These are phyloP conservation scores for Juglanconis juglandina DNA, from an alignment of 2,329 filamentous ascomycete genomes.

Conservation along the genomic window DNA sequence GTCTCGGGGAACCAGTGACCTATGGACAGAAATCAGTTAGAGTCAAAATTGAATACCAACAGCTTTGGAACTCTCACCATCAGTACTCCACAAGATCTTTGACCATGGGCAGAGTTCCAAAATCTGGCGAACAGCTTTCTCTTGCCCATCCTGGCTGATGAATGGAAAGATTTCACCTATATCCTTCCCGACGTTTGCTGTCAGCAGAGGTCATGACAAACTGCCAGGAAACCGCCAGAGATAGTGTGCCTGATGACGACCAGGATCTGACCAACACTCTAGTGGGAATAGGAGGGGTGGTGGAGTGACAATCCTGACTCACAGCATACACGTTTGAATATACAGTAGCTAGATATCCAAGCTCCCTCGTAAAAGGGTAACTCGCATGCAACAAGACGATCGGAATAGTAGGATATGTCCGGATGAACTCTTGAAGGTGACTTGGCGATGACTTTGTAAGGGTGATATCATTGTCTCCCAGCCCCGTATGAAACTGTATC, in stretches of 20 bases:
- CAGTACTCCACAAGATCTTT: conserved; percentile 77
- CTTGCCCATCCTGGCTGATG: conserved; percentile 72
- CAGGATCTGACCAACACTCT: no score
- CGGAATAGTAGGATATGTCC: conserved; percentile 63
- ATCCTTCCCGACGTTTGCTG: conserved; percentile 39
- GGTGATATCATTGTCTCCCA: conserved; percentile 76
- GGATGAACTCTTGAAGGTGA: conserved; percentile 70
- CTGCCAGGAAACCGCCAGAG: neutral
- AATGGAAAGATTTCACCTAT: conserved; percentile 80
- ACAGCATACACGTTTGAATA: conserved; percentile 73
- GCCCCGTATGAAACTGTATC: conserved; percentile 78
- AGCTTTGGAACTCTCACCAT: conserved; percentile 42
- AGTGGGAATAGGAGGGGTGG: neutral
- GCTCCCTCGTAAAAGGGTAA: conserved; percentile 77
- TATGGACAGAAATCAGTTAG: neutral
- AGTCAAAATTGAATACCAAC: neutral
- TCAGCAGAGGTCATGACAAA: neutral
- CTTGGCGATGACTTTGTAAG: conserved; percentile 69
- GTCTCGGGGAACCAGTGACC: conserved; percentile 73
- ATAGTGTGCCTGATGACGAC: neutral
- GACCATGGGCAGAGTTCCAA: conserved; percentile 71
- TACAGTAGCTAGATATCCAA: conserved; percentile 72
- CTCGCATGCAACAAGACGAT: conserved; percentile 77
- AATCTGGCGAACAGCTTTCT: conserved; percentile 65
- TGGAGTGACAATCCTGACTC: neutral